These are phyloP conservation scores for Luvunga scandens DNA, from an alignment of 345 rosid species.

Conservation along the genomic window DNA sequence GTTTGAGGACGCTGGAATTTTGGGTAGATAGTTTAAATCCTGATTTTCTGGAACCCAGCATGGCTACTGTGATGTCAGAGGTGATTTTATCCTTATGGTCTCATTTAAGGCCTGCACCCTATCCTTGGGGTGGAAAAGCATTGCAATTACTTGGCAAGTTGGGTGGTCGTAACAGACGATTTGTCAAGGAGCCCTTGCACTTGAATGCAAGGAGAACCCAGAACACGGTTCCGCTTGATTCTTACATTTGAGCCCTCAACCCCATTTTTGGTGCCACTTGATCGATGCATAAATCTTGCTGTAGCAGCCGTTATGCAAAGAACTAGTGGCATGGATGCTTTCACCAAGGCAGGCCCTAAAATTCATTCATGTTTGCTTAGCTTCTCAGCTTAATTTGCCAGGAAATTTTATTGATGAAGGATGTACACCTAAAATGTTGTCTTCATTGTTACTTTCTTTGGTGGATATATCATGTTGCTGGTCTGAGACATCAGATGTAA, in stretches of 20 bases:
- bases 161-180: conserved; percentile 97
- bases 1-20: conserved; percentile 93
- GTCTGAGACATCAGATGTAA: conserved; percentile 71
- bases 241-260: conserved; percentile 96
- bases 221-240: conserved; percentile 95
- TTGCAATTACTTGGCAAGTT: conserved; percentile 95
- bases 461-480: conserved; percentile 68
- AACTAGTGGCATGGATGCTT: conserved; percentile 61
- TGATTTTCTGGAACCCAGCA: conserved; percentile 94
- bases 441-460: conserved; percentile 62
- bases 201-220: conserved; percentile 97
- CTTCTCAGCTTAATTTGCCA: conserved; percentile 96
- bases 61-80: conserved; percentile 97
- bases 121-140: conserved; percentile 93
- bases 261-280: conserved; percentile 91
- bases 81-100: conserved; percentile 98
- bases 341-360: conserved; percentile 82
- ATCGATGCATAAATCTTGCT: conserved; percentile 92
- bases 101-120: conserved; percentile 88
- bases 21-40: conserved; percentile 99
- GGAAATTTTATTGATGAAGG: conserved; percentile 76
- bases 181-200: conserved; percentile 93
- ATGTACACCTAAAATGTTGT: conserved; percentile 58
- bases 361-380: conserved; percentile 85
- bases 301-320: conserved; percentile 79